Base-by-base conservation (phyloP, 371 early-diverging fungal species). In the Basidiobolus meristosporus region DNA sequence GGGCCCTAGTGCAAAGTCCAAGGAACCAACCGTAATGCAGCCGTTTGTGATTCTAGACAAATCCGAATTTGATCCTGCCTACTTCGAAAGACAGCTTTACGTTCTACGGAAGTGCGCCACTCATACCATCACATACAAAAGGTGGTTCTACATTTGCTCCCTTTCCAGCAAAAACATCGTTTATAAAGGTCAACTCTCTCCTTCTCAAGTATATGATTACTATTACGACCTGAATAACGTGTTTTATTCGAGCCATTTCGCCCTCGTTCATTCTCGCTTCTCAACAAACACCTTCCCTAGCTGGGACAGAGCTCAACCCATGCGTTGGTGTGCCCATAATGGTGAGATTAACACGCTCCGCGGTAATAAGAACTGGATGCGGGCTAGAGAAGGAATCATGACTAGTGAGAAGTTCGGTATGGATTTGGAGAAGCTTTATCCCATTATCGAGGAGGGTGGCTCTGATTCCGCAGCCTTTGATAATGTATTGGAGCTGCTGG, bases 291-390 rank as follows among this genome's bases (percentile, higher is more conserved):
- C 97, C 15, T 93, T 93, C 59, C 97, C 97, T 12, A 78, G 80
- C 10, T 96, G 97, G 97, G 93, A 96, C 58, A 77, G 93, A 48
- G 90, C 93, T 36, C 97, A 96, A 56, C 97, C 97, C 19, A 81
- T 92, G 83, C 69, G 91, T 46, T 82, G 81, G 83, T 82, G 82
- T 51, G 97, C 93, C 33, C 97, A 96, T 65, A 96, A 96, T 55
- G 96, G 90, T 59, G 95, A 96, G 59, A 96, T 96, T 53, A 96
- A 96, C 57, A 93, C 97, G 3, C 69, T 96, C 22, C 77, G 90
- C 40, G 97, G 97, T 31, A 96, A 96, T 71, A 91, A 89, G 60
- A 93, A 92, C 67, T 92, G 93, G 91, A 93, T 92, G 92, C 77
- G 90, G 21, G 87, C 97, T 35, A 78, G 93, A 31, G 92, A 93